These are phyloP conservation scores for Penicillium sp. DNA, from an alignment of 2,329 filamentous ascomycete species.

Conservation along the genomic window DNA sequence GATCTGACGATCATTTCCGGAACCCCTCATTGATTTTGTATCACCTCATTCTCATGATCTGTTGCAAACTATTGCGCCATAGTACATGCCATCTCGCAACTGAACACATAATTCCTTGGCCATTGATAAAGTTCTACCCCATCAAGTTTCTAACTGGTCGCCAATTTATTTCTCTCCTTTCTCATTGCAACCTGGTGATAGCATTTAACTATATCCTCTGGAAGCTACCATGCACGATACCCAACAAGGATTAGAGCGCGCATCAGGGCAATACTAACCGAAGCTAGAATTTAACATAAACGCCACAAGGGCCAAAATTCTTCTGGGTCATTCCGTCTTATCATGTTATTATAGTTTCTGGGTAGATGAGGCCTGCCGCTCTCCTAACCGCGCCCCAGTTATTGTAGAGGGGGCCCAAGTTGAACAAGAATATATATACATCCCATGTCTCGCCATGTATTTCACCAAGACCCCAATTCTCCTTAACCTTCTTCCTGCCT, in stretches of 20 bases:
- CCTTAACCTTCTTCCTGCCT: not conserved
- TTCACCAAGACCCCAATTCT: not conserved
- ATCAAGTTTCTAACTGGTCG: not conserved
- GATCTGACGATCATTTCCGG: not conserved
- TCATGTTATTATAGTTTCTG: not conserved
- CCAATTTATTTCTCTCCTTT: not conserved
- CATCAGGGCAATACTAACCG: not conserved
- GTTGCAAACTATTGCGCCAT: conserved; percentile 13
- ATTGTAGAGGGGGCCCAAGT: not conserved
- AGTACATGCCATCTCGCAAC: not conserved
- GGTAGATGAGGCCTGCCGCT: not conserved
- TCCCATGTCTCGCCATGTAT: not conserved
- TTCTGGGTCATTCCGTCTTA: not conserved
- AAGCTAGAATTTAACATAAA: not conserved
- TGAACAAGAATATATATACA: not conserved
- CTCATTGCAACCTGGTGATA: not conserved
- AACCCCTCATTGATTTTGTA: not conserved
- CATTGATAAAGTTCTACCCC: not conserved
- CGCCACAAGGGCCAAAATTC: not conserved
- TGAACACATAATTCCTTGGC: conserved; percentile 4
- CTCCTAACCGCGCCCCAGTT: not conserved
- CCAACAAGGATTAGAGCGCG: not conserved
- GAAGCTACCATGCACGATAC: not conserved
- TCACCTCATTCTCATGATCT: conserved; percentile 3
- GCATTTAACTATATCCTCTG: not conserved